Evolutionary conservation across 768 basidiomycete genomes (phyloP), one percentile per base, ranked within the genome.

Genomic region (Pisolithus marmoratus): DNA sequence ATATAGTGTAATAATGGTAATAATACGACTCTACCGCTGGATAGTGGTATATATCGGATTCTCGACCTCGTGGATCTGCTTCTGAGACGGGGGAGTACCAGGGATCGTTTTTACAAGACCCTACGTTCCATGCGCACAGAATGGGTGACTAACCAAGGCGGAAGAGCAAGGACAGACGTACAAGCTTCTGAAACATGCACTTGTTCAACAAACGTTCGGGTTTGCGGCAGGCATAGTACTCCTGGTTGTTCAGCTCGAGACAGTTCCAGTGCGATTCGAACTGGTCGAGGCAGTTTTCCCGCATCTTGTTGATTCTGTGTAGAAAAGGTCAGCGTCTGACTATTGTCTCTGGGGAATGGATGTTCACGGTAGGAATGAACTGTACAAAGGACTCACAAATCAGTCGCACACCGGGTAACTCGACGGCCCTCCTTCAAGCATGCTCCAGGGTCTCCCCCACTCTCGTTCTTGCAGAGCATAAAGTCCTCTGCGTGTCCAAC

Each of bases 391-490:
- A 81, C 91, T 65, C 60, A 97, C 96, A 99, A 63, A 65, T 97
- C 94, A 31, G 85, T 84, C 44, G 94, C 90, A 70, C 96, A 99
- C 59, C 96, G 80, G 50, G 96, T 98, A 51, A 97, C 95, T 59
- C 90, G 84, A 59, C 96, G 73, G 11, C 96, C 96, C 70, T 98
- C 96, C 77, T 90, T 89, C 73, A 98, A 65, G 70, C 96, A 99
- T 67, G 94, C 92, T 20, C 71, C 91, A 9, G 95, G 93, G 63
- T 95, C 86, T 26, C 60, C 54, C 53, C 87, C 79, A 63, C 80
- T 86, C 75, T 97, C 94, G 22, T 82, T 76, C 74, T 98, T 98
- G 81, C 96, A 99, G 49, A 97, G 86, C 92, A 98, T 95, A 63
- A 91, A 92, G 74, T 92, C 89, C 80, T 92, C 90, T 90, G 64